Base-by-base conservation (phyloP, 352 stramenopile genomes). In the Pythium chondricola region DNA sequence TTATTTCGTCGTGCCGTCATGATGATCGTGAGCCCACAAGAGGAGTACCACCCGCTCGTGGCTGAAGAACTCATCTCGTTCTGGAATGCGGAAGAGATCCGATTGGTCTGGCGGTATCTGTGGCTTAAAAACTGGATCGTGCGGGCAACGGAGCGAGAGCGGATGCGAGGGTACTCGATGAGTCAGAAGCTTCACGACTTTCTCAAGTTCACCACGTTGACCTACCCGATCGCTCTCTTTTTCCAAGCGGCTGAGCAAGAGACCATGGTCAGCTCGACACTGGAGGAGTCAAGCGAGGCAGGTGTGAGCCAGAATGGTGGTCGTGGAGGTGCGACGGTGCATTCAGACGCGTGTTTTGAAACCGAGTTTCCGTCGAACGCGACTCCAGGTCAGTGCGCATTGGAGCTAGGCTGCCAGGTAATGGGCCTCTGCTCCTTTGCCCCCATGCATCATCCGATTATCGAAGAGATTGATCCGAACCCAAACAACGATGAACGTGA, bases 61-160 rank as follows among this genome's bases (percentile, higher is more conserved):
- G 82, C 79, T 22, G 82, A 93, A 55, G 74, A 89, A 42, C 58
- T 93, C 18, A 85, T 91, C n/a, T 83, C 74, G n/a, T 76, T 75
- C 26, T 93, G 82, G 82, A 74, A 49, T 2, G 67, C 71, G 5
- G 52, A 81, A 10, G 79, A 93, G 27, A 85, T 93, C 43, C 69
- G 75, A 22, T 52, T 86, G 7, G 76, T 93, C 35, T 93, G 82
- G 82, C 69, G 82, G 21, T 91, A 91, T 39, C 44, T 93, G 3
- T 93, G 79, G 79, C 61, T 93, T 9, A 85, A 85, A 26, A 85
- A 86, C 31, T 93, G 82, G 82, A 93, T 93, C 42, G 80, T 91
- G 17, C 66, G 74, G 17, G 71, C 82, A 10, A 84, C 73, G 4
- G 73, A 91, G 30, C 73, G 73, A n/a, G 75, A 91, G 43, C 58